Evolutionary conservation across 2,329 filamentous ascomycete species (phyloP).

Genomic region (Chalara sp.): DNA sequence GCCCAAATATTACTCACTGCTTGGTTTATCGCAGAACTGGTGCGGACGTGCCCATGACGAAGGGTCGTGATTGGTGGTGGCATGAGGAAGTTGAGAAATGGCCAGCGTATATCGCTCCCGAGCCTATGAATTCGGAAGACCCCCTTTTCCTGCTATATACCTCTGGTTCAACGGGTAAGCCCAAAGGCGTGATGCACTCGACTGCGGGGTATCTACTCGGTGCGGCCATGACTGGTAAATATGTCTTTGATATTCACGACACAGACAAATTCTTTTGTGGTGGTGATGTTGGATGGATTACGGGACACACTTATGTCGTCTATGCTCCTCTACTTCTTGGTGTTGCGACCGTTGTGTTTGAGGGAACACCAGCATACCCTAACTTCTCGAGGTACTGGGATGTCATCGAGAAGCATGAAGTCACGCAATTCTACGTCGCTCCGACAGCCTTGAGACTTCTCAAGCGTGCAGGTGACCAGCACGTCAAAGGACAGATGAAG

Average conservation of each 20-base stretch:
- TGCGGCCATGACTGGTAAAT: constrained; percentile 90
- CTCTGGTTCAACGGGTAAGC: constrained; percentile 95
- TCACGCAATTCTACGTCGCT: constrained; percentile 97
- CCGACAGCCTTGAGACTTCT: constrained; percentile 87
- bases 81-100: constrained; percentile 98
- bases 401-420: constrained; percentile 88
- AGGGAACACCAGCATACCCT: constrained; percentile 95
- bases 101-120: constrained; percentile 84
- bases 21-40: constrained; percentile 95
- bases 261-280: constrained; percentile 94
- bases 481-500: constrained; percentile 85
- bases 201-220: constrained; percentile 93
- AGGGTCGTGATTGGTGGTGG: constrained; percentile 93
- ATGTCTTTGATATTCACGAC: constrained; percentile 96
- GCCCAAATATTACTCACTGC: constrained; percentile 77
- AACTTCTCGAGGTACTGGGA: constrained; percentile 99
- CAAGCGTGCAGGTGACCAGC: constrained; percentile 91
- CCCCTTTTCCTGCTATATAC: constrained; percentile 97
- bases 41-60: constrained; percentile 83
- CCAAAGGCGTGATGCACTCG: constrained; percentile 98
- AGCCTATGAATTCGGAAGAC: constrained; percentile 87
- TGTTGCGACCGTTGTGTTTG: constrained; percentile 92
- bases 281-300: constrained; percentile 98
- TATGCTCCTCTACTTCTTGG: constrained; percentile 91
- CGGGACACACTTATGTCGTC: constrained; percentile 95